phyloP scores from a whole-genome alignment of 805 yeast species.

The Lachancea sp. region DNA sequence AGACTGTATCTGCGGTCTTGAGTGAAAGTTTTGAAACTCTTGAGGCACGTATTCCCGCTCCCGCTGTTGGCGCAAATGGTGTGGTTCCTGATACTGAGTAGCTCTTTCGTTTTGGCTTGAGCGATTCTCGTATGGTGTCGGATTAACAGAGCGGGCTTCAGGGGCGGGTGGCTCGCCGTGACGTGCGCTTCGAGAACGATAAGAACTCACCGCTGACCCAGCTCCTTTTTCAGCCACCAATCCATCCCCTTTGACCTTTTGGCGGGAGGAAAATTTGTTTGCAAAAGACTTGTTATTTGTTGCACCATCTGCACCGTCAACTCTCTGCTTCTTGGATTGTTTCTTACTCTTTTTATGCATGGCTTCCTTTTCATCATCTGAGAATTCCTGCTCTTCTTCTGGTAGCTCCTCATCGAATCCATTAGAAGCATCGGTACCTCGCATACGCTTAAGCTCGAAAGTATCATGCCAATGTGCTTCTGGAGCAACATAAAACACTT shows the following conservation, averaged over 20 bases:
- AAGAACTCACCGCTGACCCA: slow-evolving; percentile 8
- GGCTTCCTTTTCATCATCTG: slow-evolving; percentile 88
- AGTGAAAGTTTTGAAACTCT: background rate
- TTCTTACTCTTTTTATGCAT: slow-evolving; percentile 60
- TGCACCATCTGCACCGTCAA: slow-evolving; percentile 12
- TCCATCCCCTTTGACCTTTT: background rate
- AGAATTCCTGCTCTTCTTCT: slow-evolving; percentile 87
- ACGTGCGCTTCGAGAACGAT: slow-evolving; percentile 17
- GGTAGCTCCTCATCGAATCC: slow-evolving; percentile 92
- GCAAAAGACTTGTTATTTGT: background rate
- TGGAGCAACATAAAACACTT: slow-evolving; percentile 72
- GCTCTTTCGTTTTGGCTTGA: background rate
- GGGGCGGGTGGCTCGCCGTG: slow-evolving; percentile 2
- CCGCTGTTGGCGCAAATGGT: background rate
- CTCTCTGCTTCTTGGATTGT: slow-evolving; percentile 46
- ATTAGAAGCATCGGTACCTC: slow-evolving; percentile 93
- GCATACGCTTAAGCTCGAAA: slow-evolving; percentile 56
- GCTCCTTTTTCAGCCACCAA: background rate
- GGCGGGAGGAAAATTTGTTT: background rate
- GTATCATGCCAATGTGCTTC: slow-evolving; percentile 77
- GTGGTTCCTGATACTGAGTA: background rate
- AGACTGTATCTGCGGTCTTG: background rate
- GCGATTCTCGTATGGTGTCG: too few relatives aligned
- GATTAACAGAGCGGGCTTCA: too few relatives aligned
- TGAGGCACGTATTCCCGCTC: background rate